A percentile compares a stretch with the other conserved stretches of the same genome.
These are phyloP conservation scores for Arctium lappa DNA, from an alignment of 129 eudicot species.

Conservation along the genomic window DNA sequence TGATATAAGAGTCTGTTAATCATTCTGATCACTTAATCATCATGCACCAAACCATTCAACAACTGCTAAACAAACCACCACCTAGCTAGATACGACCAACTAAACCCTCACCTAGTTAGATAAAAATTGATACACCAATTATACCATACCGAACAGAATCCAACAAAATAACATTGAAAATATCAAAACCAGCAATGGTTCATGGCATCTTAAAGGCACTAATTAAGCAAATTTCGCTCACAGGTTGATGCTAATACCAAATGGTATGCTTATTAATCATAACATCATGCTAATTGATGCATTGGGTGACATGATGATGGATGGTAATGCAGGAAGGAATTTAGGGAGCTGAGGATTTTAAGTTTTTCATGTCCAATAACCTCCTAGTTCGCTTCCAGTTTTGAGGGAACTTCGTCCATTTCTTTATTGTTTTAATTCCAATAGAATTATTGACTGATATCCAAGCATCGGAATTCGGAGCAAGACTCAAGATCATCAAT, in stretches of 20 bases:
- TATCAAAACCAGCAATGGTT: not conserved
- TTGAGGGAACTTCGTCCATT: not conserved
- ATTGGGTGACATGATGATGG: not conserved
- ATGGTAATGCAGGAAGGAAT: not conserved
- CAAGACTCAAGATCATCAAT: not conserved
- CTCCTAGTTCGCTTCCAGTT: not conserved
- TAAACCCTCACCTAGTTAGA: not conserved
- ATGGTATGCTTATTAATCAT: not conserved
- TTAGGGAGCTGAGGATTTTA: not conserved
- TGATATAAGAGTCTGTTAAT: too few species aligned
- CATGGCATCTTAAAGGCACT: not conserved
- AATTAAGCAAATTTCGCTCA: not conserved
- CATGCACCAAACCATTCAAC: too few species aligned
- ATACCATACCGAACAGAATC: not conserved
- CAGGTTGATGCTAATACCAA: not conserved
- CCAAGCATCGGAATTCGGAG: not conserved
- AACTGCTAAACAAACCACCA: too few species aligned
- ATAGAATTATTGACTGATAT: not conserved
- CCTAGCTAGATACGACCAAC: not conserved
- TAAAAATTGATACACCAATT: not conserved
- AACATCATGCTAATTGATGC: not conserved
- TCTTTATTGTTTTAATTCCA: not conserved
- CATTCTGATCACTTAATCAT: too few species aligned
- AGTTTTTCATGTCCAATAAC: not conserved
- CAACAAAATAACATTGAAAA: not conserved